Percentiles rank a stretch among this genome's conserved stretches.
Evolutionary conservation across 106 monocot species (phyloP).

Genomic region (Dendrobium huoshanense): DNA sequence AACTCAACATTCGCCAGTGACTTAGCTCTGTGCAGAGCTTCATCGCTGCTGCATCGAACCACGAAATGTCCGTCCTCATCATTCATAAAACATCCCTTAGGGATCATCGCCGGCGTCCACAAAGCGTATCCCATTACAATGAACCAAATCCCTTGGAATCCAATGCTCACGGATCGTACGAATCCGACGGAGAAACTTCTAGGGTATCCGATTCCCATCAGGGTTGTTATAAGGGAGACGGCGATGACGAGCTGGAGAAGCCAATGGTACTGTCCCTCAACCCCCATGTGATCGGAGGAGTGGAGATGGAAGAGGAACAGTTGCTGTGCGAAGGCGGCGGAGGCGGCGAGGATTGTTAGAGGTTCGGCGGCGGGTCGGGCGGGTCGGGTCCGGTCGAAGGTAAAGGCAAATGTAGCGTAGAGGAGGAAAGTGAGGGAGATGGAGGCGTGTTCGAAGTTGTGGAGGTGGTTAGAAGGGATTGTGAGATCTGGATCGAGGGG

Average conservation of each 20-base stretch:
- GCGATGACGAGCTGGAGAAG: constrained; percentile 57
- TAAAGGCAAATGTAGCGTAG: constrained; percentile 33
- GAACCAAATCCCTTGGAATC: constrained; percentile 58
- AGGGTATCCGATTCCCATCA: constrained; percentile 34
- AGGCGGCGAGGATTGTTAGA: constrained; percentile 36
- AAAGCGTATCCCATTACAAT: constrained; percentile 64
- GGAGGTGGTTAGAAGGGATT: constrained; percentile 63
- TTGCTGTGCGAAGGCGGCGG: constrained; percentile 60
- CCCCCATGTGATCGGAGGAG: constrained; percentile 83
- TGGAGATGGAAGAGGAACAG: constrained; percentile 75
- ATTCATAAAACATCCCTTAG: constrained; percentile 53
- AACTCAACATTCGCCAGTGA: constrained; percentile 55
- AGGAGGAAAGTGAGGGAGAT: constrained; percentile 39
- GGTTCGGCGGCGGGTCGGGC: constrained; percentile 9
- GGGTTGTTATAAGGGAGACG: constrained; percentile 48
- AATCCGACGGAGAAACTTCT: constrained; percentile 49
- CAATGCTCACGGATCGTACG: constrained; percentile 57
- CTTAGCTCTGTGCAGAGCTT: constrained; percentile 43
- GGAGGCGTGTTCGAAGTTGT: constrained; percentile 73
- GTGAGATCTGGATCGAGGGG: constrained; percentile 49
- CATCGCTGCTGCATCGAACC: constrained; percentile 35
- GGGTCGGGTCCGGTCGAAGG: constrained; percentile 22
- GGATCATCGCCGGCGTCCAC: constrained; percentile 43
- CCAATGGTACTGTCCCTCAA: constrained; percentile 82
- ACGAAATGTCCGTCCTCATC: constrained; percentile 41